These are phyloP conservation scores for Nigrospora oryzae DNA, from an alignment of 2,329 filamentous ascomycete genomes.

Conservation along the genomic window DNA sequence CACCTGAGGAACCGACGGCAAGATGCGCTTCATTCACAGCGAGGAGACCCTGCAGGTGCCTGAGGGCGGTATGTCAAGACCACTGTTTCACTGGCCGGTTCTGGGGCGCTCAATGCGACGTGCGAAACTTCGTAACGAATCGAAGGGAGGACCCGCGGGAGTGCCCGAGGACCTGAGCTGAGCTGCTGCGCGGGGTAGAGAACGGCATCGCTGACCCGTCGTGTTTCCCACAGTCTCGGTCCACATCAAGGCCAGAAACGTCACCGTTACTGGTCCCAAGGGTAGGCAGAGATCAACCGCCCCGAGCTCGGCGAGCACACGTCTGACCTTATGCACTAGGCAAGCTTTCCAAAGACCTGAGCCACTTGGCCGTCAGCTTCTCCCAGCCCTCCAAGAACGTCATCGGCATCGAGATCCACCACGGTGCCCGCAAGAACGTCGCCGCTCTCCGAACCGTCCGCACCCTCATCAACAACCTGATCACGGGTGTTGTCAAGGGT, in stretches of 20 bases:
- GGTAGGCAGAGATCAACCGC: constrained; percentile 42
- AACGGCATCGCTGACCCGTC: constrained; percentile 22
- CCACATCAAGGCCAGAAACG: constrained; percentile 89
- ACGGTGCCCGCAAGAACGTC: constrained; percentile 95
- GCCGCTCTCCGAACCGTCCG: constrained; percentile 97
- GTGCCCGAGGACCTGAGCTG: too few species aligned
- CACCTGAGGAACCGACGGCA: constrained; percentile 48
- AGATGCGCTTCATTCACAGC: constrained; percentile 99
- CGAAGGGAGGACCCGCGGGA: too few species aligned
- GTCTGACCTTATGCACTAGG: constrained; percentile 42
- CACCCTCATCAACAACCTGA: constrained; percentile 97
- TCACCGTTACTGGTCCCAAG: constrained; percentile 95
- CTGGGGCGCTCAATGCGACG: not conserved
- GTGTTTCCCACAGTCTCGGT: constrained; percentile 70
- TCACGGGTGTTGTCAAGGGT: constrained; percentile 96
- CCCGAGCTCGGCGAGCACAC: constrained; percentile 3
- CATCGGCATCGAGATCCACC: constrained; percentile 97
- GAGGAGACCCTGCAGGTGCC: constrained; percentile 93
- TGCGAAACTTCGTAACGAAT: not conserved
- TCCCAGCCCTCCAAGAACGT: constrained; percentile 73
- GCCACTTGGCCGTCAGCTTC: constrained; percentile 95
- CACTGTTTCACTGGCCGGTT: not conserved
- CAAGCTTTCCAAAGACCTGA: constrained; percentile 95
- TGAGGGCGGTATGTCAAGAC: constrained; percentile 74
- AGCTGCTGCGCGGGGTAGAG: too few species aligned